phyloP scores from a whole-genome alignment of 371 early-diverging fungal species.

The Actinomucor elegans region DNA sequence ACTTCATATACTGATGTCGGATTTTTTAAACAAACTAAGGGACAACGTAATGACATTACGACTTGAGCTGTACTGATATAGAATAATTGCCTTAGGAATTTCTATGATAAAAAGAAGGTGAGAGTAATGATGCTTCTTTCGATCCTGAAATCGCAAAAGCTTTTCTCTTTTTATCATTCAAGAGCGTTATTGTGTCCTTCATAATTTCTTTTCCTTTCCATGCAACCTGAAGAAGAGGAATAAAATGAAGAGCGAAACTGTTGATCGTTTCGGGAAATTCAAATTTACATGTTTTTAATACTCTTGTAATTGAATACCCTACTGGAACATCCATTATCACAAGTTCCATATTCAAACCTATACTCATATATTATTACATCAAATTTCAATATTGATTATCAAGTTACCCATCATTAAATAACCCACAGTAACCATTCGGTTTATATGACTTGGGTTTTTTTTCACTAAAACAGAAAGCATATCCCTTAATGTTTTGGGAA shows the following conservation, averaged over 20 bases:
- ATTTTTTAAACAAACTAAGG: no score
- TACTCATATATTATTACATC: background rate
- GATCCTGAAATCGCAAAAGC: no score
- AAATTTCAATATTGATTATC: no score
- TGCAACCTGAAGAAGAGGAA: slow-evolving; percentile 9
- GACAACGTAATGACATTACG: no score
- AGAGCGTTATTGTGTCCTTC: background rate
- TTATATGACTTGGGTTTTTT: background rate
- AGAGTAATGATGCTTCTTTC: no score
- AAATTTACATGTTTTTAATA: background rate
- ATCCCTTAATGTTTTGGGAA: slow-evolving; percentile 12
- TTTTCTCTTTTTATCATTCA: no score
- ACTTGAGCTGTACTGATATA: no score
- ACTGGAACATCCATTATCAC: slow-evolving; percentile 13
- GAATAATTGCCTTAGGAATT: no score
- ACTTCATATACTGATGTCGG: no score
- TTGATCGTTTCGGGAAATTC: background rate
- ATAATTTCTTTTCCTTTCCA: slow-evolving; percentile 1
- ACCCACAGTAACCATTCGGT: slow-evolving; percentile 1
- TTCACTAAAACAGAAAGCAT: slow-evolving; percentile 1
- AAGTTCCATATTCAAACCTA: slow-evolving; percentile 10
- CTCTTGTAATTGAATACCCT: background rate
- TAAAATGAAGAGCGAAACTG: slow-evolving; percentile 4
- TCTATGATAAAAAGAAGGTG: no score
- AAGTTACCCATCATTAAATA: slow-evolving; percentile 15